phyloP scores from a whole-genome alignment of 2,329 filamentous ascomycete genomes.

The Passalora sequoiae region DNA sequence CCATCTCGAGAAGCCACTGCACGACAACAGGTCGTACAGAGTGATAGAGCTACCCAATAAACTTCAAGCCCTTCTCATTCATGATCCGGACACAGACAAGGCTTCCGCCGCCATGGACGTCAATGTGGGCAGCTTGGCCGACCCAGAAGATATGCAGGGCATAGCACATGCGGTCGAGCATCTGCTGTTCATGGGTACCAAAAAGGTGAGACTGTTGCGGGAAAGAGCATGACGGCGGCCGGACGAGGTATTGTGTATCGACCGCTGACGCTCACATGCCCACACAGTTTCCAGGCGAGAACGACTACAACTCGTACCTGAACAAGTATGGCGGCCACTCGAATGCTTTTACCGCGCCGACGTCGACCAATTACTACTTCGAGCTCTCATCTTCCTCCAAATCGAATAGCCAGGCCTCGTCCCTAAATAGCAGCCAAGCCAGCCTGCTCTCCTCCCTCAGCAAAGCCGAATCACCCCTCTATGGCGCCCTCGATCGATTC shows the following conservation, averaged over 20 bases:
- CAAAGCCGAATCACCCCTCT: slow-evolving; percentile 56
- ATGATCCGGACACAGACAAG: slow-evolving; percentile 94
- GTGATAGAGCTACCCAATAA: slow-evolving; percentile 81
- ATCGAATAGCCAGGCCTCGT: slow-evolving; percentile 46
- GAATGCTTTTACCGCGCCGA: slow-evolving; percentile 90
- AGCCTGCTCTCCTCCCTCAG: slow-evolving; percentile 32
- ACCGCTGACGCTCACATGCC: slow-evolving; percentile 16
- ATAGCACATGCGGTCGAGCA: slow-evolving; percentile 97
- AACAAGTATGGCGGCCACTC: slow-evolving; percentile 84
- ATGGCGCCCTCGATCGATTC: slow-evolving; percentile 82
- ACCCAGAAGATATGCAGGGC: slow-evolving; percentile 82
- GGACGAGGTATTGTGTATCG: neutral
- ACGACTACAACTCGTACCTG: slow-evolving; percentile 91
- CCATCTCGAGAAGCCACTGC: slow-evolving; percentile 70
- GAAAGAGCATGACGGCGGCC: no score
- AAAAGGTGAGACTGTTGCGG: slow-evolving; percentile 58
- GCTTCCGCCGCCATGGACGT: slow-evolving; percentile 92
- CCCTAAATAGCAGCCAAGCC: slow-evolving; percentile 34
- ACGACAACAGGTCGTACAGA: slow-evolving; percentile 82
- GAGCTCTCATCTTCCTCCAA: slow-evolving; percentile 77
- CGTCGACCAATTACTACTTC: slow-evolving; percentile 97
- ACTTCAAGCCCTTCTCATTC: slow-evolving; percentile 85
- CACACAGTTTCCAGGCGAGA: slow-evolving; percentile 76
- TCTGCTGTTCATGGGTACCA: slow-evolving; percentile 95
- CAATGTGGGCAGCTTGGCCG: slow-evolving; percentile 92